phyloP scores from a whole-genome alignment of 495 filamentous ascomycete genomes.

The Aspergillus ostianus region DNA sequence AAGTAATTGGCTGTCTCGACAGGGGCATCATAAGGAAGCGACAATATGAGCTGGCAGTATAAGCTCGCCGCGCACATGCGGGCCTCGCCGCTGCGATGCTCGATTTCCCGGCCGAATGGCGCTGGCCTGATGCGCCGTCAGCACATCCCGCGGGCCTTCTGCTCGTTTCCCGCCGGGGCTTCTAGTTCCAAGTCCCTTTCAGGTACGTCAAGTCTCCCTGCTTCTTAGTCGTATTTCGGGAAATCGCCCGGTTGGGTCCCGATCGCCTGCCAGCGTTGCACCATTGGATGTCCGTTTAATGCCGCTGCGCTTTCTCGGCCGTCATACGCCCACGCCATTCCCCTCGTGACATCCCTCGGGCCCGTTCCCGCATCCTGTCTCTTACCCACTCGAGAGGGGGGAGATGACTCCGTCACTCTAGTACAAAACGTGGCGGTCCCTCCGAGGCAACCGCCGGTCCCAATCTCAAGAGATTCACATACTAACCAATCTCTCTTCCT shows the following conservation, averaged over 20 bases:
- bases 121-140: slow-evolving; percentile 14
- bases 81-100: slow-evolving; percentile 34
- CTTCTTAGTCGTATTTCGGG: too few relatives aligned
- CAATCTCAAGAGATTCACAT: background rate
- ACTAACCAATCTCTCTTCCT: slow-evolving; percentile 3
- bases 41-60: slow-evolving; percentile 42
- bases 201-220: slow-evolving; percentile 2
- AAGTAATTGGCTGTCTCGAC: slow-evolving; percentile 11
- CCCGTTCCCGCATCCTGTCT: background rate
- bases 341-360: slow-evolving; percentile 15
- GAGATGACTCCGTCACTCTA: background rate
- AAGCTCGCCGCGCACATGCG: slow-evolving; percentile 35
- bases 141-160: slow-evolving; percentile 14
- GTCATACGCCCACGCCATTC: slow-evolving; percentile 6
- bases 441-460: background rate
- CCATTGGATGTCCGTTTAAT: slow-evolving; percentile 8
- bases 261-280: slow-evolving; percentile 4
- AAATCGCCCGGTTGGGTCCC: slow-evolving; percentile 7
- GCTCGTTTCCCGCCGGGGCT: slow-evolving; percentile 30
- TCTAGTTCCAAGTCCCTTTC: slow-evolving; percentile 17
- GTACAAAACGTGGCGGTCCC: background rate
- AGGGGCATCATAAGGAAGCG: background rate
- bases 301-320: slow-evolving; percentile 5
- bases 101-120: slow-evolving; percentile 37
- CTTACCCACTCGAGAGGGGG: background rate